Evolutionary conservation across 345 rosid species (phyloP), one percentile per base, ranked within the genome.

Genomic region (Dipteronia sinensis): DNA sequence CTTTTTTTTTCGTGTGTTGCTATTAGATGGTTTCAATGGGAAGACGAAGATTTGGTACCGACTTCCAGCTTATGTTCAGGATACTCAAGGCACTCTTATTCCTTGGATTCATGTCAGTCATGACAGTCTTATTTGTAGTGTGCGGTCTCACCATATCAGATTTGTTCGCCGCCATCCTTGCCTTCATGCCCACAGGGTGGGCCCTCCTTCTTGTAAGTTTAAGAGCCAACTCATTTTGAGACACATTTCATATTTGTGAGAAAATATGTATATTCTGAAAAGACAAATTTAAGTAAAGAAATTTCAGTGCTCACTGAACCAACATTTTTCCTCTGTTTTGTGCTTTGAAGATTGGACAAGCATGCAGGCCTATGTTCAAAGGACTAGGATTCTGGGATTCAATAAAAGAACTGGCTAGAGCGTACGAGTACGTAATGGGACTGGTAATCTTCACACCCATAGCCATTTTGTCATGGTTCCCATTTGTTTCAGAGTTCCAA

Each of bases 71-170:
- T 70, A 94, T 90, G 95, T 91, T 90, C 84, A 87, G 98, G 83
- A 91, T 97, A 80, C 94, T 97, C 76, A 97, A 94, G 80, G 98
- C 97, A n/a, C 94, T 97, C 81, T 81, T 93, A 31, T 93, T 93
- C 83, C 98, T 97, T 2, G 98, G 91, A 19, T 89, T 97, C 85
- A 27, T 93, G 87, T 90, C 94, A 15, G 93, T 91, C 79, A 89
- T 97, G 98, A 91, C 98, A 2, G 87, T 93, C 73, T 77, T 92
- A 67, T 93, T 97, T 23, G 93, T 94, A 12, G 91, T 87, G 4
- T 82, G 85, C 49, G 83, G 88, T 78, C 92, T 94, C 77, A 88
- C 95, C 25, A 71, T 93, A 46, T 25, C 90, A 1, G 99, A 97
- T 84, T 56, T 97, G 29, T 91, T 88, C 65, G 97, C 98, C 72